Evolutionary conservation across 441 rosid genomes (phyloP).

Genomic region (Brassica balearica): DNA sequence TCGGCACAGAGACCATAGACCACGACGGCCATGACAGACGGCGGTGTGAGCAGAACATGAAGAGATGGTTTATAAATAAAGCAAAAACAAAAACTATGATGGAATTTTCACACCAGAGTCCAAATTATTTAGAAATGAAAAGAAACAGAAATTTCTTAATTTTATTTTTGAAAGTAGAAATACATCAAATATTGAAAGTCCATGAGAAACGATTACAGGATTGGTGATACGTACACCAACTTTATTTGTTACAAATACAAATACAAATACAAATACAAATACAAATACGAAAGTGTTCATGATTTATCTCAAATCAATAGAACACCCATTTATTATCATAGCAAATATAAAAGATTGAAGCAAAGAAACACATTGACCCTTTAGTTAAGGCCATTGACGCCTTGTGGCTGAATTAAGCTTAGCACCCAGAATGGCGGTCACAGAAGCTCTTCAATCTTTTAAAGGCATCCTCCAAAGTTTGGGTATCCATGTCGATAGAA

Average conservation of each 20-base stretch:
- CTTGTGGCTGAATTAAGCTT: slow-evolving; percentile 12
- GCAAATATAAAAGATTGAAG: slow-evolving; percentile 1
- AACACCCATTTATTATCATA: slow-evolving; percentile 18
- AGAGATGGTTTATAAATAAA: too few species aligned
- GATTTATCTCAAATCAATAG: slow-evolving; percentile 17
- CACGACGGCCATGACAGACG: too few species aligned
- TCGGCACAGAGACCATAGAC: too few species aligned
- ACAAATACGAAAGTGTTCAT: slow-evolving; percentile 10
- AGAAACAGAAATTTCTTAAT: background rate
- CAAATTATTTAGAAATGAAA: background rate
- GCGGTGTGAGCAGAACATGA: too few species aligned
- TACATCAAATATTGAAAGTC: background rate
- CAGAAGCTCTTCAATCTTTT: too few species aligned
- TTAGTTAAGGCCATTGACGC: slow-evolving; percentile 25
- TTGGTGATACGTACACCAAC: slow-evolving; percentile 15
- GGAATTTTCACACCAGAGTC: background rate
- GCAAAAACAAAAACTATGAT: background rate
- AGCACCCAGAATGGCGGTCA: too few species aligned
- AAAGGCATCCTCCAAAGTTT: too few species aligned
- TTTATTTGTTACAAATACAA: slow-evolving; percentile 15
- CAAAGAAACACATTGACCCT: slow-evolving; percentile 3
- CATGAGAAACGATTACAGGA: slow-evolving; percentile 22
- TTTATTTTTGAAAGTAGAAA: background rate
- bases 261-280: background rate
- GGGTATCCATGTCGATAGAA: too few species aligned